These are phyloP conservation scores for Rhynchosporium graminicola DNA, from an alignment of 2,329 filamentous ascomycete species.

Conservation along the genomic window DNA sequence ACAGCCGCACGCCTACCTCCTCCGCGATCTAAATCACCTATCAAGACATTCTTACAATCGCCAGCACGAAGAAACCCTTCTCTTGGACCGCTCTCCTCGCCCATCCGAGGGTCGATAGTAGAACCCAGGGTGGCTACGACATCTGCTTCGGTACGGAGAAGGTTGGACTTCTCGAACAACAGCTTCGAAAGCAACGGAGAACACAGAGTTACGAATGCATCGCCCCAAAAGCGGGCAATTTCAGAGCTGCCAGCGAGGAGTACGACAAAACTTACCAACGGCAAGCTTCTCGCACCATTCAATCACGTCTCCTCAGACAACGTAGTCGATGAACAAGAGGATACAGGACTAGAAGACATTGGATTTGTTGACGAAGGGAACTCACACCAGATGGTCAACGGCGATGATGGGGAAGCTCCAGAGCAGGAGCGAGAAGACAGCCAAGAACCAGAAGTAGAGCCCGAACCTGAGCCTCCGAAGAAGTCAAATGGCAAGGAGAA, in stretches of 20 bases:
- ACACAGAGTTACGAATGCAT: constrained; percentile 9
- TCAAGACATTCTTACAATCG: constrained; percentile 41
- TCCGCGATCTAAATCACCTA: constrained; percentile 40
- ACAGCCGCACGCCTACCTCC: constrained; percentile 37
- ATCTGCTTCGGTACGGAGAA: constrained; percentile 36
- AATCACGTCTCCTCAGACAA: constrained; percentile 13
- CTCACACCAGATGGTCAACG: constrained; percentile 31
- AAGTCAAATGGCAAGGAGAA: constrained; percentile 27
- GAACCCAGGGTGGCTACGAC: constrained; percentile 31
- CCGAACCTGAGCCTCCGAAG: constrained; percentile 27
- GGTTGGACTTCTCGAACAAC: constrained; percentile 39
- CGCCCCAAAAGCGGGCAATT: constrained; percentile 28
- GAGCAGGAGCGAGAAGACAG: constrained; percentile 31
- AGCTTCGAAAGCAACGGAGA: constrained; percentile 26
- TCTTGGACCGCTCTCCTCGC: constrained; percentile 38
- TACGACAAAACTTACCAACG: constrained; percentile 29
- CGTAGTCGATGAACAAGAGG: constrained; percentile 34
- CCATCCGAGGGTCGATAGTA: constrained; percentile 34
- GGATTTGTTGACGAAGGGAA: constrained; percentile 48
- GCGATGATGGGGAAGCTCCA: constrained; percentile 38
- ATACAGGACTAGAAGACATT: constrained; percentile 48
- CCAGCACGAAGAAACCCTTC: constrained; percentile 41
- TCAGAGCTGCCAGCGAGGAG: constrained; percentile 24
- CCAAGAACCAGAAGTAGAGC: constrained; percentile 22
- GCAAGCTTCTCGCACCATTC: constrained; percentile 26